phyloP scores from a whole-genome alignment of 345 rosid genomes.

The Bruguiera gymnorhiza region DNA sequence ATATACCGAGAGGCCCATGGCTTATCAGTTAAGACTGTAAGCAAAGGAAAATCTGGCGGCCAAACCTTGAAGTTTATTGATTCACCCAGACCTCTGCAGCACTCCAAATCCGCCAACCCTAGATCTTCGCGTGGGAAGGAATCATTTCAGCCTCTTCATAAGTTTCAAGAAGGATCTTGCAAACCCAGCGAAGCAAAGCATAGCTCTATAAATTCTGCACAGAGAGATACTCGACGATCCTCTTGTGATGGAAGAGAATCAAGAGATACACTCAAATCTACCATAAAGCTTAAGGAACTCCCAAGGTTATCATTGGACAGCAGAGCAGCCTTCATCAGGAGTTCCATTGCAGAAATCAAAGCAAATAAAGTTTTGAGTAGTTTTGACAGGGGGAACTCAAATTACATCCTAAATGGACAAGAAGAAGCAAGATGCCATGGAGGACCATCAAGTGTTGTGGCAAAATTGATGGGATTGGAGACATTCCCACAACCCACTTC shows the following conservation, averaged over 20 bases:
- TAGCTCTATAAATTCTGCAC: slow-evolving; percentile 27
- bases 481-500: slow-evolving; percentile 41
- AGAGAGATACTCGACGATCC: slow-evolving; percentile 67
- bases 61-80: slow-evolving; percentile 52
- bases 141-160: slow-evolving; percentile 39
- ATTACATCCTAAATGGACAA: slow-evolving; percentile 23
- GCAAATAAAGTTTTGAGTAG: slow-evolving; percentile 33
- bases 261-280: slow-evolving; percentile 47
- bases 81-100: slow-evolving; percentile 64
- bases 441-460: slow-evolving; percentile 66
- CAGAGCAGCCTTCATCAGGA: slow-evolving; percentile 47
- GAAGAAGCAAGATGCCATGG: slow-evolving; percentile 55
- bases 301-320: slow-evolving; percentile 93
- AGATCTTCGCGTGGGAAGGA: slow-evolving; percentile 42
- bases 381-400: slow-evolving; percentile 15
- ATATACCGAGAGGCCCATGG: slow-evolving; percentile 59
- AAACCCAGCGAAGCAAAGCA: slow-evolving; percentile 36
- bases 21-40: slow-evolving; percentile 33
- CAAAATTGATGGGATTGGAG: slow-evolving; percentile 90
- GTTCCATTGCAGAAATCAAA: slow-evolving; percentile 38
- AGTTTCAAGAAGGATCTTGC: slow-evolving; percentile 32
- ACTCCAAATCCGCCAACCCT: slow-evolving; percentile 41
- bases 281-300: slow-evolving; percentile 61
- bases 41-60: slow-evolving; percentile 31
- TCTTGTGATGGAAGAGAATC: slow-evolving; percentile 83